Percentiles rank a stretch among this genome's conserved stretches.
phyloP scores from a whole-genome alignment of 2,329 filamentous ascomycete genomes.

The Colletotrichum tabaci region DNA sequence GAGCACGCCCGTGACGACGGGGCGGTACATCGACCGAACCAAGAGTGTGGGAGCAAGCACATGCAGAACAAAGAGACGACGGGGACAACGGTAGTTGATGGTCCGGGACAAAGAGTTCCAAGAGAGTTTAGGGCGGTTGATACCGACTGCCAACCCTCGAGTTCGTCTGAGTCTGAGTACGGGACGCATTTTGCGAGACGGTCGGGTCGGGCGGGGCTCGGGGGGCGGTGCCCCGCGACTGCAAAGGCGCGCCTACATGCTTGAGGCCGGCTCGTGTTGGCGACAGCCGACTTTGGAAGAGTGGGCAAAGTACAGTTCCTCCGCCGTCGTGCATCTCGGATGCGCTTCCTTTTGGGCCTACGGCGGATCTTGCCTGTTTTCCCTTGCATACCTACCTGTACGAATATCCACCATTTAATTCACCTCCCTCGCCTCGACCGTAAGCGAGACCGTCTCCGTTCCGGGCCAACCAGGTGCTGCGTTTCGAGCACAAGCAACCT shows the following conservation, averaged over 20 bases:
- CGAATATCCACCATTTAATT: background rate
- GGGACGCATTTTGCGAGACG: no score
- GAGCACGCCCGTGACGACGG: background rate
- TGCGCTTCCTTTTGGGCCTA: background rate
- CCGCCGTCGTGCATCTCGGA: slow-evolving; percentile 9
- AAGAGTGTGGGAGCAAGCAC: background rate
- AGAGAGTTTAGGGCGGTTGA: background rate
- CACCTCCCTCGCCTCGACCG: background rate
- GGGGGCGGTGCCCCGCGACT: no score
- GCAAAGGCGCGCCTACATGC: no score
- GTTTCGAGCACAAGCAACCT: slow-evolving; percentile 13
- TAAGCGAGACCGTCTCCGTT: slow-evolving; percentile 8
- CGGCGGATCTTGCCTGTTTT: no score
- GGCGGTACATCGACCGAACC: no score
- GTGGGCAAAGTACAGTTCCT: background rate
- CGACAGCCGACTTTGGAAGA: no score
- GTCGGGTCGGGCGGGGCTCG: no score
- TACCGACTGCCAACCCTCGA: background rate
- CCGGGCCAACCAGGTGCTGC: slow-evolving; percentile 16
- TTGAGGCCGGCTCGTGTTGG: no score
- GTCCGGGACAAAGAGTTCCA: background rate
- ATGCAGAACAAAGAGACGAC: background rate
- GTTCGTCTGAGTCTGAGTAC: background rate
- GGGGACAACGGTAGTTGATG: no score
- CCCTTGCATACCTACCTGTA: background rate